A percentile compares a stretch with the other conserved stretches of the same genome.
Conservation (phyloP, 2,329 filamentous ascomycete genomes). For the Penicillium oxalicum region DNA sequence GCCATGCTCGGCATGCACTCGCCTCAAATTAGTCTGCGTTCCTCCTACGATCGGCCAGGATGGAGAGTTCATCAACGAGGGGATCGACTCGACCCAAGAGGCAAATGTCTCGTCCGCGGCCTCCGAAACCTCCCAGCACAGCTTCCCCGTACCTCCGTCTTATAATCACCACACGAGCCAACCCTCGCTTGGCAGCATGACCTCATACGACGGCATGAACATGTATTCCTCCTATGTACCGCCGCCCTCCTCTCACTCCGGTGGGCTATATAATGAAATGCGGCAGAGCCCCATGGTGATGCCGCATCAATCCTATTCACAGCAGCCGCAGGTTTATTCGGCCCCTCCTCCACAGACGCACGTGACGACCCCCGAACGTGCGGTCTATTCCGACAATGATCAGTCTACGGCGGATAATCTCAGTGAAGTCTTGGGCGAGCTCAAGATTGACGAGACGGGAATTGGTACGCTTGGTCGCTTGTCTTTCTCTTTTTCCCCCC, state of each 20-base stretch:
- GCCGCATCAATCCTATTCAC: conserved; percentile 26
- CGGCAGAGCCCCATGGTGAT: conserved; percentile 28
- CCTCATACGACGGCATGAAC: conserved; percentile 41
- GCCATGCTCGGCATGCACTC: conserved; percentile 90
- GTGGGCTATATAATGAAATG: conserved; percentile 27
- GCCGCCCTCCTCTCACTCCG: conserved; percentile 21
- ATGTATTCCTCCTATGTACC: conserved; percentile 38
- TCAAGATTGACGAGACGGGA: conserved; percentile 81
- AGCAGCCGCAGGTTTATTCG: conserved; percentile 25
- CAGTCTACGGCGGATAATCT: conserved; percentile 66
- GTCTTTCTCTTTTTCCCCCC: neutral
- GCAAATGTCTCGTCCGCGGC: conserved; percentile 29
- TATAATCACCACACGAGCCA: conserved; percentile 44
- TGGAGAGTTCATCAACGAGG: conserved; percentile 40
- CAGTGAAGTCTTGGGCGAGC: conserved; percentile 72
- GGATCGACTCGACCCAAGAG: conserved; percentile 22
- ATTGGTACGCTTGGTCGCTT: conserved; percentile 57
- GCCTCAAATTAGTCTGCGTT: conserved; percentile 87
- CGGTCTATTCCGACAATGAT: conserved; percentile 54
- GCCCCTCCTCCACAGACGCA: conserved; percentile 19
- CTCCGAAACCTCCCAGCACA: conserved; percentile 47
- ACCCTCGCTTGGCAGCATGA: conserved; percentile 42
- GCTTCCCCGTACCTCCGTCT: conserved; percentile 48
- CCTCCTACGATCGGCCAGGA: conserved; percentile 78
- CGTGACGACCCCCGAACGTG: conserved; percentile 34